Conservation (phyloP, 352 stramenopile species). For the Phytophthora capsici region DNA sequence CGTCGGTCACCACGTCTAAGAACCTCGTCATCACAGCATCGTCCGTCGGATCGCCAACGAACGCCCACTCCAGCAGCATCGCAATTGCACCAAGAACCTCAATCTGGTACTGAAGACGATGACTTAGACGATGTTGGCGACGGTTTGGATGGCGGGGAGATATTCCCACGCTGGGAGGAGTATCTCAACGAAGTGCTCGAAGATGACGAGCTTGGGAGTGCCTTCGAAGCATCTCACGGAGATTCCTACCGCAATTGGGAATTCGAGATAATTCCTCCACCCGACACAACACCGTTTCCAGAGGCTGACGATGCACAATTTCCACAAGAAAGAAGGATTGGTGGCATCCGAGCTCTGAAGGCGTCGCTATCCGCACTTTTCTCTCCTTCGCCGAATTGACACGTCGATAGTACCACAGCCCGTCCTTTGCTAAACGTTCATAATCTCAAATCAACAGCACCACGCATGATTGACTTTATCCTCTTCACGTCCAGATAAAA, state of each 20-base stretch:
- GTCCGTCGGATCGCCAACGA: background rate
- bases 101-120: background rate
- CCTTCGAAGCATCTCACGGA: background rate
- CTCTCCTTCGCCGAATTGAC: background rate
- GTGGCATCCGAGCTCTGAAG: background rate
- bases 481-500: too few species aligned
- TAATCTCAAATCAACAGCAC: too few species aligned
- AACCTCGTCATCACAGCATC: background rate
- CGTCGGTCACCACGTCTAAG: background rate
- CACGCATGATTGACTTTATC: too few species aligned
- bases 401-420: too few species aligned
- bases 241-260: background rate
- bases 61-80: background rate
- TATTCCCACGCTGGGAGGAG: background rate
- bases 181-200: conserved; percentile 2
- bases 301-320: background rate
- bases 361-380: background rate
- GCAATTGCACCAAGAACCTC: background rate
- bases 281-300: background rate
- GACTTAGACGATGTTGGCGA: background rate
- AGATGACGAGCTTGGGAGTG: conserved; percentile 1
- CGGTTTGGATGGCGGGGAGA: background rate
- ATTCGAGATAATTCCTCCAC: background rate
- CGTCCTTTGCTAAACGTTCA: too few species aligned
- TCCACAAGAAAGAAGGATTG: background rate